A percentile compares a stretch with the other conserved stretches of the same genome.
These are phyloP conservation scores for Myxozyma neglecta DNA, from an alignment of 805 yeast genomes.

Conservation along the genomic window DNA sequence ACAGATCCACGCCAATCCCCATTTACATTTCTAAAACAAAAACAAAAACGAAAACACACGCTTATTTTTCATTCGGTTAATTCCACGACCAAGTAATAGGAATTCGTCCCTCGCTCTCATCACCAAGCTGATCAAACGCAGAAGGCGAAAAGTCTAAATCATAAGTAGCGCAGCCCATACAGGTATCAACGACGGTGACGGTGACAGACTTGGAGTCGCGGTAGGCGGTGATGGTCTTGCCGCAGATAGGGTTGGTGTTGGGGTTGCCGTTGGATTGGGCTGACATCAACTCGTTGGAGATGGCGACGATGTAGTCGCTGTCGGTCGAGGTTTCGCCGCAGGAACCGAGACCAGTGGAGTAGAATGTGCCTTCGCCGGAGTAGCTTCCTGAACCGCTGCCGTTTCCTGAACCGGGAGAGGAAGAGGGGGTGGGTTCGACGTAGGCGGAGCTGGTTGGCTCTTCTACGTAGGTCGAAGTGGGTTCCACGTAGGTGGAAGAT, in stretches of 20 bases:
- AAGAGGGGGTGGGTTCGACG: slow-evolving; percentile 13
- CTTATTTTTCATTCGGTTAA: background rate
- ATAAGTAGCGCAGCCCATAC: slow-evolving; percentile 53
- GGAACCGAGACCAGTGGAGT: slow-evolving; percentile 49
- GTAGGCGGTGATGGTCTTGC: slow-evolving; percentile 50
- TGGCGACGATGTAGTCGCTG: slow-evolving; percentile 55
- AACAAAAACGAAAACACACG: background rate
- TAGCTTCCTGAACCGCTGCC: slow-evolving; percentile 34
- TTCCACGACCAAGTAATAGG: slow-evolving; percentile 49
- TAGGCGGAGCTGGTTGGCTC: slow-evolving; percentile 12
- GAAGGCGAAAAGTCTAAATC: slow-evolving; percentile 62
- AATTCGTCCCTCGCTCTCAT: slow-evolving; percentile 54
- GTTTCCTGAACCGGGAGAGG: slow-evolving; percentile 8
- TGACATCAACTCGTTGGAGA: slow-evolving; percentile 49
- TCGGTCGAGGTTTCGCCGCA: slow-evolving; percentile 53
- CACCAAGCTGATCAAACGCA: slow-evolving; percentile 56
- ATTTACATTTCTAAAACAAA: background rate
- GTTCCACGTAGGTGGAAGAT: slow-evolving; percentile 5
- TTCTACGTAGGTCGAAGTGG: slow-evolving; percentile 6
- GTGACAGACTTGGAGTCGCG: slow-evolving; percentile 53
- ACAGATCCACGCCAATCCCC: background rate
- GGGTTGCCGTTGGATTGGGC: slow-evolving; percentile 44
- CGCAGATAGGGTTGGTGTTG: slow-evolving; percentile 49
- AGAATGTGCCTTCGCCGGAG: slow-evolving; percentile 43
- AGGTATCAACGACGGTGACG: slow-evolving; percentile 59